Evolutionary conservation across 1,284 basidiomycete species (phyloP), one percentile per base, ranked within the genome.

Genomic region (Pseudozyma pruni): DNA sequence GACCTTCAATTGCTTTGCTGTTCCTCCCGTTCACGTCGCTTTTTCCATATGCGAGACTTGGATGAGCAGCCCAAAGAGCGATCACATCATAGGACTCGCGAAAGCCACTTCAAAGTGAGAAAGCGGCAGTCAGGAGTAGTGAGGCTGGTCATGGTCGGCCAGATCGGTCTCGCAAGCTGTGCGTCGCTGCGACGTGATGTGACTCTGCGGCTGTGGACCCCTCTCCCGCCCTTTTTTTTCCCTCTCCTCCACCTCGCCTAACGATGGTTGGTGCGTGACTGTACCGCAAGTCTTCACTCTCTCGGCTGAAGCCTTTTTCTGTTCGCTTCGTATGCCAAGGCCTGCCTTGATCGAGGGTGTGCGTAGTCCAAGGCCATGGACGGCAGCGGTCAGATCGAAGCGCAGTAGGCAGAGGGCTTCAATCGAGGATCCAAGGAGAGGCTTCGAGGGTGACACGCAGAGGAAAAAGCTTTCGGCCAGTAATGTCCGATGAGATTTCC

Each of bases 401-500:
- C 39, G n/a, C 7, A 39, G 8, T 14, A 23, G 10, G 38, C 38
- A 9, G 11, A 39, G 14, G 38, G 22, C 20, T 19, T 37, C 17
- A n/a, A 37, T 37, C 35, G 35, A 19, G 17, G 17, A 37, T 7
- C 20, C 27, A 29, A 29, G 27, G 27, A 6, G 27, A 29, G 27
- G 27, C 27, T 29, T 29, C 27, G 6, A 11, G n/a, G n/a, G n/a
- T n/a, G n/a, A n/a, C n/a, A n/a, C n/a, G n/a, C n/a, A n/a, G n/a
- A n/a, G n/a, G n/a, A n/a, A n/a, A n/a, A n/a, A 3, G 6, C 19
- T 27, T 63, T 53, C 45, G 61, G 49, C 61, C 54, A 57, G 20
- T 13, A 49, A 58, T 37, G 19, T 64, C 55, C 55, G 61, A 58
- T 29, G 7, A 6, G 7, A 34, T 45, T 33, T 34, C 45, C 32